Conservation (phyloP, 257 asterid species). For the Linderniella brevidens region DNA sequence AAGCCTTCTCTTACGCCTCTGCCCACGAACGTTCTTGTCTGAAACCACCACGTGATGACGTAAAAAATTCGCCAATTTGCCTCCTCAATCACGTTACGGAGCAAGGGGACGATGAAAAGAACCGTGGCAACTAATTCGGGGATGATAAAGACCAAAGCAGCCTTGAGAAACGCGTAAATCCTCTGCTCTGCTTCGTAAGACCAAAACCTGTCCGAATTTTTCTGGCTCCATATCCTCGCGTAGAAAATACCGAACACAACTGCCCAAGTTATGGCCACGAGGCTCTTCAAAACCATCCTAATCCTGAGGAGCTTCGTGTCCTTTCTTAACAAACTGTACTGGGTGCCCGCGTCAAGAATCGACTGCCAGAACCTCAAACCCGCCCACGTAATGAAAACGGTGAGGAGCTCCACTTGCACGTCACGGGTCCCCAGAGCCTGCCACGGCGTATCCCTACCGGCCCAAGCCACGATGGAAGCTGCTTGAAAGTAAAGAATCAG, state of each 20-base stretch:
- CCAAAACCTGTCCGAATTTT: slow-evolving; percentile 59
- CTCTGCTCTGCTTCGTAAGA: slow-evolving; percentile 54
- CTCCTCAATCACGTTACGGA: slow-evolving; percentile 64
- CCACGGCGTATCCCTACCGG: slow-evolving; percentile 56
- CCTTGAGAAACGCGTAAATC: slow-evolving; percentile 45
- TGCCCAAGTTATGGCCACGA: slow-evolving; percentile 69
- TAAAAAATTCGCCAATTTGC: slow-evolving; percentile 46
- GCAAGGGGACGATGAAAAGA: slow-evolving; percentile 65
- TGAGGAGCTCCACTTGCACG: slow-evolving; percentile 65
- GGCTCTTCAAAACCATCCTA: slow-evolving; percentile 74
- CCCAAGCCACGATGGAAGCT: slow-evolving; percentile 79
- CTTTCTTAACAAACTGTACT: slow-evolving; percentile 71
- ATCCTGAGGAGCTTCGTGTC: slow-evolving; percentile 63
- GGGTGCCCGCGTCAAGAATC: slow-evolving; percentile 94
- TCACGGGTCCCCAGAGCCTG: slow-evolving; percentile 52
- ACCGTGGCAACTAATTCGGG: slow-evolving; percentile 69
- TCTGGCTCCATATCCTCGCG: slow-evolving; percentile 70
- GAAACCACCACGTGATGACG: slow-evolving; percentile 78
- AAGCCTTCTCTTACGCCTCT: slow-evolving; percentile 91
- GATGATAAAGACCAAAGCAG: slow-evolving; percentile 49
- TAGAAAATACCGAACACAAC: slow-evolving; percentile 69
- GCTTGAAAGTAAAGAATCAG: slow-evolving; percentile 84
- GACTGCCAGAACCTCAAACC: slow-evolving; percentile 77
- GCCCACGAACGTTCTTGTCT: slow-evolving; percentile 62
- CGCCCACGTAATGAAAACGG: slow-evolving; percentile 81